A percentile compares a stretch with the other conserved stretches of the same genome.
Evolutionary conservation across 805 yeast genomes (phyloP).

Genomic region (Barnettozyma pratensis): DNA sequence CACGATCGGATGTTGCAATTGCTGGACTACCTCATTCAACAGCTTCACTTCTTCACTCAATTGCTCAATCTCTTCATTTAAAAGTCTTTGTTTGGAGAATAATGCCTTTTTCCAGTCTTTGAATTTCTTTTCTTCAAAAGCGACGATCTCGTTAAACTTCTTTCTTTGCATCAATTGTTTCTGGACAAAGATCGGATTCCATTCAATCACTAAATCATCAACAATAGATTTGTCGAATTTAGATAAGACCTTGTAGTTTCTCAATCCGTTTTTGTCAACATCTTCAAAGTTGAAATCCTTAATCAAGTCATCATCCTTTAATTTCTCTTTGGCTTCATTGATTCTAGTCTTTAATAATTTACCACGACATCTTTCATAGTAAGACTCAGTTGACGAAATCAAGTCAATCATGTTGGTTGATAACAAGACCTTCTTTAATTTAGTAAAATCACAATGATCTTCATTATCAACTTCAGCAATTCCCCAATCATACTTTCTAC

Average conservation of each 20-base stretch:
- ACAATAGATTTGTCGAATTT: conserved; percentile 31
- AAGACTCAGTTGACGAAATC: conserved; percentile 65
- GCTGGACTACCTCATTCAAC: conserved; percentile 6
- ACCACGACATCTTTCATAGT: conserved; percentile 66
- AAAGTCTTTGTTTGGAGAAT: conserved; percentile 46
- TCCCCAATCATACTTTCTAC: conserved; percentile 85
- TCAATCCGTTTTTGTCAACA: conserved; percentile 28
- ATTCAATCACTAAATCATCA: conserved; percentile 35
- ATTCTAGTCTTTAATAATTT: conserved; percentile 48
- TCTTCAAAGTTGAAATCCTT: conserved; percentile 23
- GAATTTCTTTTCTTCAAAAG: conserved; percentile 49
- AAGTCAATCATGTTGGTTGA: conserved; percentile 73
- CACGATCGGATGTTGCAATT: conserved; percentile 1
- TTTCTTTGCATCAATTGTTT: conserved; percentile 39
- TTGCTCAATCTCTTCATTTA: conserved; percentile 49
- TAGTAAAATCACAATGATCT: conserved; percentile 69
- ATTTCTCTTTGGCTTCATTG: conserved; percentile 20
- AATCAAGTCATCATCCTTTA: conserved; percentile 5
- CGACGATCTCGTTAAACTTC: conserved; percentile 38
- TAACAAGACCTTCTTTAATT: conserved; percentile 60
- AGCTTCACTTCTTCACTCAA: conserved; percentile 16
- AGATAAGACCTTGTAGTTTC: conserved; percentile 35
- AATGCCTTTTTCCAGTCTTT: conserved; percentile 58
- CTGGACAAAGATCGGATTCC: conserved; percentile 43
- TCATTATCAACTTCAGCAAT: conserved; percentile 76